Percentiles rank a stretch among this genome's conserved stretches.
phyloP scores from a whole-genome alignment of 305 asterid genomes.

The Fraxinus angustifolia region DNA sequence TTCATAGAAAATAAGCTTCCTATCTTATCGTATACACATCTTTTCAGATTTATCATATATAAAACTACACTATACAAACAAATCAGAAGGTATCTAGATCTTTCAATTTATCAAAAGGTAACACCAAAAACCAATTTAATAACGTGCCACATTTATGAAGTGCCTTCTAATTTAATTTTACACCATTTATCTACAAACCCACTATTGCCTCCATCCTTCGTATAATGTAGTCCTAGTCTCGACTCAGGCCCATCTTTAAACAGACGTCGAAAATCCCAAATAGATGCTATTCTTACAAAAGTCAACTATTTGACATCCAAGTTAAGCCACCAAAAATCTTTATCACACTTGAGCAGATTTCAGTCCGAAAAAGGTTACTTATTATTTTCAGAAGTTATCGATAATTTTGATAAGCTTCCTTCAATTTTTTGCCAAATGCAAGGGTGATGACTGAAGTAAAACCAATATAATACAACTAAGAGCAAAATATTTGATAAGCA shows the following conservation, averaged over 20 bases:
- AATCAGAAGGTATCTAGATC: not conserved
- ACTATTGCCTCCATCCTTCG: not conserved
- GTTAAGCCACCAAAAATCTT: not conserved
- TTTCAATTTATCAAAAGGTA: not conserved
- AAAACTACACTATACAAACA: not conserved
- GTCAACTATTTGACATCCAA: not conserved
- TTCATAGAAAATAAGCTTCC: not conserved
- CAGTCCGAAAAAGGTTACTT: not conserved
- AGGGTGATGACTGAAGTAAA: not conserved
- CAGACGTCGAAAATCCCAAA: not conserved
- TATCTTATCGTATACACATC: not conserved
- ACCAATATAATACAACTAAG: not conserved
- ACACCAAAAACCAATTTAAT: not conserved
- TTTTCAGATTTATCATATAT: not conserved
- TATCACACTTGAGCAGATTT: not conserved
- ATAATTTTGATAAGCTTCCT: not conserved
- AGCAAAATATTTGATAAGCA: not conserved
- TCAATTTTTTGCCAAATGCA: not conserved
- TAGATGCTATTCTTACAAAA: not conserved
- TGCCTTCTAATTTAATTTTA: not conserved
- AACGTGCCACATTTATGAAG: not conserved
- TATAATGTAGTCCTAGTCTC: not conserved
- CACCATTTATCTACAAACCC: not conserved
- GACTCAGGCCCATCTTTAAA: not conserved
- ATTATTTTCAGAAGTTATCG: not conserved